phyloP scores from a whole-genome alignment of 192 early-diverging fungal genomes.

The Radiomyces spectabilis region DNA sequence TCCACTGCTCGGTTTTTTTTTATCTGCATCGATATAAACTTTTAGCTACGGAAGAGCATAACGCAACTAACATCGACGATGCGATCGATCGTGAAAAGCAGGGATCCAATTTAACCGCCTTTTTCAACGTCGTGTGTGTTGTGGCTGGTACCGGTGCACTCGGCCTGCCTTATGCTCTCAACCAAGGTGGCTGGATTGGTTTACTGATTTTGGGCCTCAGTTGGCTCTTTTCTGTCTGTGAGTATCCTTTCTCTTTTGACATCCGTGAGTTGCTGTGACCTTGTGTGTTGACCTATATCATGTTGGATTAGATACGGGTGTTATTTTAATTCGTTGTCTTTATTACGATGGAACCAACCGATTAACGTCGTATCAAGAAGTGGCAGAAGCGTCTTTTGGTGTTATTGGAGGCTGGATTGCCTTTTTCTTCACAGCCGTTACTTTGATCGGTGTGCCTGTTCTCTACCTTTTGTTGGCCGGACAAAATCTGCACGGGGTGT shows the following conservation, averaged over 20 bases:
- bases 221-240: constrained; percentile 24
- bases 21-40: too few relatives aligned
- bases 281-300: not conserved
- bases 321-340: constrained; percentile 13
- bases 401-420: constrained; percentile 45
- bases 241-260: too few relatives aligned
- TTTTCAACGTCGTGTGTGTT: constrained; percentile 50
- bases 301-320: constrained; percentile 7
- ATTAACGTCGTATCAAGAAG: constrained; percentile 51
- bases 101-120: constrained; percentile 19
- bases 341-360: constrained; percentile 32
- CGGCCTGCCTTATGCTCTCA: constrained; percentile 61
- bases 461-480: constrained; percentile 66
- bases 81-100: constrained; percentile 11
- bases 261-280: too few relatives aligned
- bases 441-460: constrained; percentile 57
- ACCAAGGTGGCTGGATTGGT: constrained; percentile 33
- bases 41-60: too few relatives aligned
- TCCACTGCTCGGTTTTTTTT: too few relatives aligned
- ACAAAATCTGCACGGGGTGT: constrained; percentile 53
- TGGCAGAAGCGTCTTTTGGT: constrained; percentile 67
- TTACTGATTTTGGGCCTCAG: constrained; percentile 55
- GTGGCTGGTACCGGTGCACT: constrained; percentile 76
- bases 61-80: too few relatives aligned
- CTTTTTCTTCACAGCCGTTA: constrained; percentile 53